These are phyloP conservation scores for Orobanche coerulescens DNA, from an alignment of 257 asterid genomes.

Conservation along the genomic window DNA sequence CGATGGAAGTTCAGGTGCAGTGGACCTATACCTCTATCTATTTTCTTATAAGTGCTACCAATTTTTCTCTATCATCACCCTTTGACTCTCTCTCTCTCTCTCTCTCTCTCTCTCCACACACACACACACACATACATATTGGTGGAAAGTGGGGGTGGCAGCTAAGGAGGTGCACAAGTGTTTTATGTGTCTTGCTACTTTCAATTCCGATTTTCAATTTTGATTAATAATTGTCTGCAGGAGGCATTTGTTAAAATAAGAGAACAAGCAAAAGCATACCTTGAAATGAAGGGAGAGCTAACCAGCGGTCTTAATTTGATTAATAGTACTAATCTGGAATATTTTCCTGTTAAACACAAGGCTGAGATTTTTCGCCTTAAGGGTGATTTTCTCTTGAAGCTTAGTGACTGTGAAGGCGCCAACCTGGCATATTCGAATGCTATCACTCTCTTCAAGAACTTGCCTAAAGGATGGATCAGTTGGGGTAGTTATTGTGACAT, in stretches of 20 bases:
- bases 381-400: slow-evolving; percentile 94
- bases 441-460: slow-evolving; percentile 78
- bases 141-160: not conserved
- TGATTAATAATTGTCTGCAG: slow-evolving; percentile 39
- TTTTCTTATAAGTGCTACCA: not conserved
- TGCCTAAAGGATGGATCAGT: slow-evolving; percentile 99
- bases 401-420: slow-evolving; percentile 94
- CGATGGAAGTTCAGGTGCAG: slow-evolving; percentile 97
- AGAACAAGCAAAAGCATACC: slow-evolving; percentile 96
- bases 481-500: slow-evolving; percentile 98
- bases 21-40: slow-evolving; percentile 15
- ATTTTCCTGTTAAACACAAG: slow-evolving; percentile 85
- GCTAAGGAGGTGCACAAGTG: slow-evolving; percentile 8
- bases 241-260: slow-evolving; percentile 95
- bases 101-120: too few species aligned
- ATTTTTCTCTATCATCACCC: not conserved
- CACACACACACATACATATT: too few species aligned
- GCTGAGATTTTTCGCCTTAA: slow-evolving; percentile 94
- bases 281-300: slow-evolving; percentile 98
- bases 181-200: slow-evolving; percentile 13
- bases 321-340: slow-evolving; percentile 89
- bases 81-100: too few species aligned
- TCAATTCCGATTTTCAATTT: not conserved
- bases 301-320: slow-evolving; percentile 91
- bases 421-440: slow-evolving; percentile 87